A percentile compares a stretch with the other conserved stretches of the same genome.
Evolutionary conservation across 163 green algal species (phyloP).

Genomic region (Prototheca wickerhamii): DNA sequence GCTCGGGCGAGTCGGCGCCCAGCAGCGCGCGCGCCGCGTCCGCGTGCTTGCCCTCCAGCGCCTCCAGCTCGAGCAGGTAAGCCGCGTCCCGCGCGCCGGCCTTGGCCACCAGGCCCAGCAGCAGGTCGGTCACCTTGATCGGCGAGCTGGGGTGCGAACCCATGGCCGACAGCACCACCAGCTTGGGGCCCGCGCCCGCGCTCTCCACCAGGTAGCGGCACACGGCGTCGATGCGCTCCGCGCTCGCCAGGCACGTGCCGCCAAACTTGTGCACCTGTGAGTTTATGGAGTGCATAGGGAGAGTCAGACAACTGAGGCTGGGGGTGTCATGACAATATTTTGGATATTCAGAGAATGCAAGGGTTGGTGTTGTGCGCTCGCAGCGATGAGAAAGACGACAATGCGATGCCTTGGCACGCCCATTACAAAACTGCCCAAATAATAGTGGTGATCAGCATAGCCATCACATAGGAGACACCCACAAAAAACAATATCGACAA

Average conservation of each 20-base stretch:
- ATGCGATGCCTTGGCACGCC: too few relatives aligned
- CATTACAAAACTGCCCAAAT: too few relatives aligned
- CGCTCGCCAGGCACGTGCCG: slow-evolving; percentile 86
- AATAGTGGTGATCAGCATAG: too few relatives aligned
- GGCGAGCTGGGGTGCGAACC: slow-evolving; percentile 61
- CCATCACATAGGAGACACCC: too few relatives aligned
- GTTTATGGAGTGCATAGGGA: not conserved
- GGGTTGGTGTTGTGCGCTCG: not conserved
- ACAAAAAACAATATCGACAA: too few relatives aligned
- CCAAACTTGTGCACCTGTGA: slow-evolving; percentile 92
- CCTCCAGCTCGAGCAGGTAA: slow-evolving; percentile 70
- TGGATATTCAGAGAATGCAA: not conserved
- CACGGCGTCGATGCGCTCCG: slow-evolving; percentile 63
- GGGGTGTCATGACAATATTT: not conserved
- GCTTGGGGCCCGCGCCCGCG: slow-evolving; percentile 8
- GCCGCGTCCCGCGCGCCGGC: slow-evolving; percentile 59
- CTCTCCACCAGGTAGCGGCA: slow-evolving; percentile 5
- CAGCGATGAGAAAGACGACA: not conserved
- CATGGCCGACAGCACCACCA: slow-evolving; percentile 81
- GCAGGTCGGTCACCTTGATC: slow-evolving; percentile 86
- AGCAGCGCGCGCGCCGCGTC: slow-evolving; percentile 73
- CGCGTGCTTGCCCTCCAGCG: slow-evolving; percentile 64
- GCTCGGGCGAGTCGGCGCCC: slow-evolving; percentile 39
- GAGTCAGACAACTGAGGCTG: too few relatives aligned
- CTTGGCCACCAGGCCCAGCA: slow-evolving; percentile 85